Base-by-base conservation (phyloP, 164 flowering plant species). In the Macadamia integrifolia region DNA sequence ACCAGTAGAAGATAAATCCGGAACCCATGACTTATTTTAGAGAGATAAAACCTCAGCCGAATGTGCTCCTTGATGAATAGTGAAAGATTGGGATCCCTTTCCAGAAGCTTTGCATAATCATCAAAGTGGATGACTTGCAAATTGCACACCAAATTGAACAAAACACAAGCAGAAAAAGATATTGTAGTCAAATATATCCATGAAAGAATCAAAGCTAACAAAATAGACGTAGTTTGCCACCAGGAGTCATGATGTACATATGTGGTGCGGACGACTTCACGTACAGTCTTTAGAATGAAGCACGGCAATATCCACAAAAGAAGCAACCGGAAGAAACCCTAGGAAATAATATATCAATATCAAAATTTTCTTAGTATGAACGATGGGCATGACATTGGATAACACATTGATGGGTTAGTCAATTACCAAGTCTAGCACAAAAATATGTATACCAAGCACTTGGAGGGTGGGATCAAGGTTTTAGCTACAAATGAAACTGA, bases 11-110 rank as follows among this genome's bases (percentile, higher is more conserved):
- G 93, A 79, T 72, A 93, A 14, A 90, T 87, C 49, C 98, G 80
- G 75, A 91, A 93, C 69, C 98, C 80, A 68, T 93, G 98, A 80
- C 97, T 93, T 72, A 93, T 93, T 77, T 90, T 93, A 48, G 96
- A 90, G 9, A 93, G 82, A 72, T 90, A 78, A 70, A 83, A 71
- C 31, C 88, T 76, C 6, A 92, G 78, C 28, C 84, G 90, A 53
- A 77, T 80, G 76, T 91, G 98, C 78, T 90, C 91, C 67, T 86
- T 83, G 44, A 93, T 73, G 29, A 82, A 77, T 59, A 78, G 69
- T 58, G 75, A 66, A 42, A 84, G 81, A 72, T 88, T 86, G 9
- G 78, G 67, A 69, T 90, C 89, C 44, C 80, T 84, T 78, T 87
- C 92, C 77, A 93, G 66, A 35, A 90, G 85, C 77, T 80, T 90